Evolutionary conservation across 2,329 filamentous ascomycete species (phyloP), one percentile per base, ranked within the genome.

Genomic region (Eurotiales sp.): DNA sequence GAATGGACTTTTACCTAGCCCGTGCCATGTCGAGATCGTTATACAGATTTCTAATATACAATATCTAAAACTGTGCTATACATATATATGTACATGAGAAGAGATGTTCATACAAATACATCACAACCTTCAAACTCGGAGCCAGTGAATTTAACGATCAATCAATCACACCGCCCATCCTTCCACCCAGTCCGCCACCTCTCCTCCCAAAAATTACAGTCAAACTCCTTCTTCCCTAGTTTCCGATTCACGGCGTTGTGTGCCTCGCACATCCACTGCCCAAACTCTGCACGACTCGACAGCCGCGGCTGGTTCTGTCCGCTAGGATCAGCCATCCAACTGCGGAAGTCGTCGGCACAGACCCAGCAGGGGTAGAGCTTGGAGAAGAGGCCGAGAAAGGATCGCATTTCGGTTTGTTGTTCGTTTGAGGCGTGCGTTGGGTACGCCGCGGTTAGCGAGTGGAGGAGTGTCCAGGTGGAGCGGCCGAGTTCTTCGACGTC

Each of bases 301-400:
- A 85, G 72, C 51, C 73, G 64, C 34, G 92, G 84, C 64, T 82
- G 81, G 58, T 91, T 87, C 56, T 71, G 70, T 1, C 69, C 70
- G 57, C 63, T 68, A 2, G 76, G 75, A 57, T 80, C 79, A 56
- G 76, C 77, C 75, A 97, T 85, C 79, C 92, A 97, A 0, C 68
- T 68, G 68, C 86, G 86, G 69, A 99, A 96, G 66, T 97, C 92
- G 55, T 92, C 87, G 29, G 91, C 93, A 70, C 93, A 99, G 3
- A 87, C 82, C 90, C 91, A 96, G 76, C 93, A 99, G 3, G 93
- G 93, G 65, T 99, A 99, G 17, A 97, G 72, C 59, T 86, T 87
- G 22, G 88, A 85, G 68, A 99, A 95, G 2, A 90, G 77, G 21
- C 76, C 74, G 61, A 99, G 78, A 72, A 99, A 97, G 46, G 82